Conservation (phyloP, 805 yeast genomes). For the Starmerella tilneyi region DNA sequence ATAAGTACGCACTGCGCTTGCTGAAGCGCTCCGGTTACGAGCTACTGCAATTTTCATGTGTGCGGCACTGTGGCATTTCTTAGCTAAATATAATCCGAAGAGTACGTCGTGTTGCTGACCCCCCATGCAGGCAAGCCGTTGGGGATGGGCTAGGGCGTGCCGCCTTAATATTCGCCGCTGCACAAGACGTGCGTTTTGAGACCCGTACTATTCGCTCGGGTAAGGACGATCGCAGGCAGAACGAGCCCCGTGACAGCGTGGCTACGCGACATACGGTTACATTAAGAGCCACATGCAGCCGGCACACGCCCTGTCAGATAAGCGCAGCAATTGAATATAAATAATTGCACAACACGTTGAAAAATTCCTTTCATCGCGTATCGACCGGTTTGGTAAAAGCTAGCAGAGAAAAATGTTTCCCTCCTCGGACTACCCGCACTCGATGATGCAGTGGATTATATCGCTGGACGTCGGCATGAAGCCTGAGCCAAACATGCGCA, state of each 20-base stretch:
- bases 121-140: background rate
- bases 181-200: background rate
- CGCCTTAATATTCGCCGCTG: background rate
- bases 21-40: no score
- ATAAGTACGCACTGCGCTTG: no score
- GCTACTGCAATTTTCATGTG: no score
- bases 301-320: conserved; percentile 2
- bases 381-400: background rate
- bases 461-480: conserved; percentile 60
- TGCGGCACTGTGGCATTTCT: no score
- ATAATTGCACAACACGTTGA: no score
- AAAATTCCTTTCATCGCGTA: no score
- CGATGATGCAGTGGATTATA: conserved; percentile 67
- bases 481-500: conserved; percentile 74
- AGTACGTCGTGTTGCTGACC: conserved; percentile 5
- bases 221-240: conserved; percentile 9
- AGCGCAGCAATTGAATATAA: background rate
- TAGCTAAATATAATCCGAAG: no score
- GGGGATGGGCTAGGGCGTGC: conserved; percentile 6
- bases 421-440: conserved; percentile 26
- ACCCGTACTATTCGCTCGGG: conserved; percentile 7
- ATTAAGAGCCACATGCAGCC: background rate
- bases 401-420: conserved; percentile 12
- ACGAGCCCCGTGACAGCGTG: conserved; percentile 6
- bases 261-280: conserved; percentile 7